Evolutionary conservation across 1,284 basidiomycete species (phyloP).

Genomic region (Tilletia indica): DNA sequence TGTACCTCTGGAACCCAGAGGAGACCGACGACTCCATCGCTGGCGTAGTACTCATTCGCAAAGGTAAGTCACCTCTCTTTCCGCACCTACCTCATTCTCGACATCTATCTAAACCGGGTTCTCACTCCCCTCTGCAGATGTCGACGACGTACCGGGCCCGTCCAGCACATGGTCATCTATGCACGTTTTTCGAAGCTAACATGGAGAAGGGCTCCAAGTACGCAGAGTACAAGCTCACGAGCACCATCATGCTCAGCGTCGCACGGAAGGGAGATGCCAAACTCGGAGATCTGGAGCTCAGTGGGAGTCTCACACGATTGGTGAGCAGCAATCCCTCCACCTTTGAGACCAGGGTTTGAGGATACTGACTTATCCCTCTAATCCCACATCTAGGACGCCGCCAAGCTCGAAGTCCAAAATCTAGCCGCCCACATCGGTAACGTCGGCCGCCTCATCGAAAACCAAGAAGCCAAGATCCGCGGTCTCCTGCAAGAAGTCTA

Average conservation of each 20-base stretch:
- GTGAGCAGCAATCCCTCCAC: background rate
- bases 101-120: background rate
- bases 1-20: constrained; percentile 97
- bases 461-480: constrained; percentile 98
- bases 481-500: constrained; percentile 95
- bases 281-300: constrained; percentile 76
- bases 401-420: constrained; percentile 37
- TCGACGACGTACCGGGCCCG: constrained; percentile 40
- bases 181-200: constrained; percentile 87
- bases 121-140: background rate
- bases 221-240: constrained; percentile 81
- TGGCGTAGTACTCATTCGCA: constrained; percentile 86
- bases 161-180: constrained; percentile 92
- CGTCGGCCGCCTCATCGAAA: constrained; percentile 90
- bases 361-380: background rate
- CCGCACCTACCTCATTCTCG: background rate
- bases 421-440: constrained; percentile 78
- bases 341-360: background rate
- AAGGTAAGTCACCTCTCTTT: background rate
- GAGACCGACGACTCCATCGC: constrained; percentile 77
- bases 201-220: constrained; percentile 71
- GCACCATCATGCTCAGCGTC: constrained; percentile 95
- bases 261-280: constrained; percentile 64
- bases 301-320: constrained; percentile 81
- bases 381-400: constrained; percentile 65